phyloP scores from a whole-genome alignment of 2,329 filamentous ascomycete species.

The Lasiodiplodia sp. region DNA sequence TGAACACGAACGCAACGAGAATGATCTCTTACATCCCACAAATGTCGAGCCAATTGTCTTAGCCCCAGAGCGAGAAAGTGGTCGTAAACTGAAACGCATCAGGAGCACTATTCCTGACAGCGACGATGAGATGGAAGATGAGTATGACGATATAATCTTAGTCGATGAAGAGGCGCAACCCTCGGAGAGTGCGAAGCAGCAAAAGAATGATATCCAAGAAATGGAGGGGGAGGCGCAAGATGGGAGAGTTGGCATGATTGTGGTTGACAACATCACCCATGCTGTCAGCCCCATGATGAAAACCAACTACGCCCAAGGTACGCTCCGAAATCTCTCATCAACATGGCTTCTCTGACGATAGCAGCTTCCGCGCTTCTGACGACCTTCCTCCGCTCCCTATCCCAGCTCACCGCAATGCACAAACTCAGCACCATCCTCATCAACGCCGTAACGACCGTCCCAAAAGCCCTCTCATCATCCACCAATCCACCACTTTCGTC shows the following conservation, averaged over 20 bases:
- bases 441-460: conserved; percentile 41
- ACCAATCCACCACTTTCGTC: conserved; percentile 38
- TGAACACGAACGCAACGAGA: neutral
- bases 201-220: neutral
- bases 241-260: conserved; percentile 41
- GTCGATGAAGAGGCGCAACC: conserved; percentile 32
- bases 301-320: conserved; percentile 47
- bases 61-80: neutral
- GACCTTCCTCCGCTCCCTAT: conserved; percentile 51
- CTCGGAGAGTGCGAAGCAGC: neutral
- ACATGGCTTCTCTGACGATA: neutral
- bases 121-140: conserved; percentile 42
- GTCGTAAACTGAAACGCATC: neutral
- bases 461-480: neutral
- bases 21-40: neutral
- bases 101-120: conserved; percentile 42
- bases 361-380: conserved; percentile 51
- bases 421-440: conserved; percentile 50
- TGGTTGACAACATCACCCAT: conserved; percentile 51
- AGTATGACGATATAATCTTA: conserved; percentile 52
- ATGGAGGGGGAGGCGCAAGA: neutral
- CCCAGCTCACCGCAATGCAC: conserved; percentile 47
- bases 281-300: conserved; percentile 48
- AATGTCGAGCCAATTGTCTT: neutral
- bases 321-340: neutral